A percentile compares a stretch with the other conserved stretches of the same genome.
Conservation (phyloP, 1,284 basidiomycete genomes). For the Malassezia yamatoensis region DNA sequence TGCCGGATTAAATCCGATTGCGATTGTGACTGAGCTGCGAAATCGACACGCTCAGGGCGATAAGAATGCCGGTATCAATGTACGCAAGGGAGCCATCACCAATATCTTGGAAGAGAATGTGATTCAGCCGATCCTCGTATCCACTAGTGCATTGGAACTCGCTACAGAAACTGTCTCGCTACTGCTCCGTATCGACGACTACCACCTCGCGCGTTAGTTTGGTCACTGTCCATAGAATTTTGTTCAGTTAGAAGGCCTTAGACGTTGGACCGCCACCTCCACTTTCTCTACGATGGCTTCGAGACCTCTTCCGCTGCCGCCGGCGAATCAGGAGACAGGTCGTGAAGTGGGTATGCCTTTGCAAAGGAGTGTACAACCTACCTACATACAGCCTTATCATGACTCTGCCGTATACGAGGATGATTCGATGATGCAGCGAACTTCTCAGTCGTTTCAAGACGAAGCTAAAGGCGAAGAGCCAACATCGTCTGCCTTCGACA, state of each 20-base stretch:
- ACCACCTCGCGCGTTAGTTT: conserved; percentile 49
- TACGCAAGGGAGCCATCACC: conserved; percentile 70
- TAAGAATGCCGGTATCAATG: conserved; percentile 91
- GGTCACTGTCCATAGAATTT: too few relatives aligned
- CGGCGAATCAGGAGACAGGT: background rate
- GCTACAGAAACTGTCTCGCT: conserved; percentile 96
- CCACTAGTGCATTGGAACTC: conserved; percentile 87
- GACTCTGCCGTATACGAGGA: background rate
- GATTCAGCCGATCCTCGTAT: conserved; percentile 87
- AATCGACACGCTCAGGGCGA: conserved; percentile 95
- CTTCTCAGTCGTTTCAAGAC: background rate
- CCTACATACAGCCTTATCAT: background rate
- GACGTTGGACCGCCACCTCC: too few relatives aligned
- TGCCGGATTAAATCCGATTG: conserved; percentile 92
- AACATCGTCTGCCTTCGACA: background rate
- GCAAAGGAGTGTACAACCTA: background rate
- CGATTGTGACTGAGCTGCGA: conserved; percentile 92
- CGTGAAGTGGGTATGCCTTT: background rate
- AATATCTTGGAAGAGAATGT: conserved; percentile 97
- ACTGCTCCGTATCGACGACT: conserved; percentile 92
- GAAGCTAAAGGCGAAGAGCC: background rate
- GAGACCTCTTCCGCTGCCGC: background rate
- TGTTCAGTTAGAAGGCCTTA: too few relatives aligned
- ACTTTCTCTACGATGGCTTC: background rate
- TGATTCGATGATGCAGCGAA: background rate